These are phyloP conservation scores for Psilocybe cubensis DNA, from an alignment of 768 basidiomycete genomes.

Conservation along the genomic window DNA sequence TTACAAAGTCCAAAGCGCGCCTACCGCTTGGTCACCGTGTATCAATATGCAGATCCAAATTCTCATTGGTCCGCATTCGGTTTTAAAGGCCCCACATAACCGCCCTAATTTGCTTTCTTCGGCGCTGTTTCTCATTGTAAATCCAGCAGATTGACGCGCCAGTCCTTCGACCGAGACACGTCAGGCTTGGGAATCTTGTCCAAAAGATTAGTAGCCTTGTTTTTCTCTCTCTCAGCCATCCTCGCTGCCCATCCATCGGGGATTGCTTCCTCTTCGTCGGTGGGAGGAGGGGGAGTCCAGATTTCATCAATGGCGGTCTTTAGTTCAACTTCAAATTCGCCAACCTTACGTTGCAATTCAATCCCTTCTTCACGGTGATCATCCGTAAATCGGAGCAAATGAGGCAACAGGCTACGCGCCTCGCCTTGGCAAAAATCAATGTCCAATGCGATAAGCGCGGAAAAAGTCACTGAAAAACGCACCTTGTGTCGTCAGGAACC, in stretches of 20 bases:
- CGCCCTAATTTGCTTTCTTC: neutral
- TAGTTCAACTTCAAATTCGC: slow-evolving; percentile 60
- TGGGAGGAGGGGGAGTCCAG: slow-evolving; percentile 55
- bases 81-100: neutral
- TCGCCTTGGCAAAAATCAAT: slow-evolving; percentile 56
- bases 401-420: slow-evolving; percentile 67
- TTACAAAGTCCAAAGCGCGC: neutral
- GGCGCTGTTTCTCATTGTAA: slow-evolving; percentile 18
- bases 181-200: slow-evolving; percentile 60
- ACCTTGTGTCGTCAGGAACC: slow-evolving; percentile 71
- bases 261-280: slow-evolving; percentile 26
- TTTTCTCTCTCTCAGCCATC: slow-evolving; percentile 57
- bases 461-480: slow-evolving; percentile 17
- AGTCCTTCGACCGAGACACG: slow-evolving; percentile 36
- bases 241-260: slow-evolving; percentile 52
- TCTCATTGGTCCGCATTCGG: neutral
- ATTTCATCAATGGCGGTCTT: slow-evolving; percentile 61
- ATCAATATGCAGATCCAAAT: neutral
- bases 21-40: neutral
- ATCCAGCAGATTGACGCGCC: slow-evolving; percentile 49
- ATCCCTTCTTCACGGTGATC: slow-evolving; percentile 72
- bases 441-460: neutral
- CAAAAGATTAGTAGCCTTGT: slow-evolving; percentile 48
- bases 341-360: slow-evolving; percentile 63
- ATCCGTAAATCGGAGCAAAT: slow-evolving; percentile 69